Base-by-base conservation (phyloP, 2,329 filamentous ascomycete genomes). In the Tricladium varicosporioides region DNA sequence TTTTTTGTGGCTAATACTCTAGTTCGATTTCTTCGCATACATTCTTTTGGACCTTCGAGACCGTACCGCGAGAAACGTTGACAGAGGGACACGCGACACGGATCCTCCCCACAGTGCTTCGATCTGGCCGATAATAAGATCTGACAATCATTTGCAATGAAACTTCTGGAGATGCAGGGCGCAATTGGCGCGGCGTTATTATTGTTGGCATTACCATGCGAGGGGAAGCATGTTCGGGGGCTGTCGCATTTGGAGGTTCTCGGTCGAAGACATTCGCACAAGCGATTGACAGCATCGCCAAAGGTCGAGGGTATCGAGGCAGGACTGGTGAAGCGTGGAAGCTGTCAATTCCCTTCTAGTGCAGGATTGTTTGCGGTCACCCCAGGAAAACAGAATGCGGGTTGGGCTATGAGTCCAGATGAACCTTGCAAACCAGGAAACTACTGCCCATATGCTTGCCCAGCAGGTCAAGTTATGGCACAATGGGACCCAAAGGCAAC, bases 351-450 rank as follows among this genome's bases (percentile, higher is more conserved):
- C 66, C 89, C 89, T 10, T 75, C 77, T 33, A 78, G 88, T 67
- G 79, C 82, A 31, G 86, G 87, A 53, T 74, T 92, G 67, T 82
- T 91, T 46, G 71, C 82, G 13, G 79, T 93, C 52, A 89, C 87
- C 9, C 87, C 87, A 4, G 76, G 75, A 52, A 70, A 71, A 45
- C 69, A 75, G 70, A 93, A 93, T 74, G 86, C 78, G 50, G 89
- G 89, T 60, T 93, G 89, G 85, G 89, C 89, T 44, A 85, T 92
- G 83, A 88, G 86, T 66, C 88, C 89, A 3, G 85, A 92, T 71
- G 82, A 88, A 69, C 71, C 80, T 53, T 92, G 89, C 71, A 77
- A 76, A 57, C 80, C 84, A 4, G 87, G 84, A 57, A 81, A 71
- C 63, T 92, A 87, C 73, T 92, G 89, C 69, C 89, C 89, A 1